Base-by-base conservation (phyloP, 306 rosid genomes). In the Vigna nakashimae region DNA sequence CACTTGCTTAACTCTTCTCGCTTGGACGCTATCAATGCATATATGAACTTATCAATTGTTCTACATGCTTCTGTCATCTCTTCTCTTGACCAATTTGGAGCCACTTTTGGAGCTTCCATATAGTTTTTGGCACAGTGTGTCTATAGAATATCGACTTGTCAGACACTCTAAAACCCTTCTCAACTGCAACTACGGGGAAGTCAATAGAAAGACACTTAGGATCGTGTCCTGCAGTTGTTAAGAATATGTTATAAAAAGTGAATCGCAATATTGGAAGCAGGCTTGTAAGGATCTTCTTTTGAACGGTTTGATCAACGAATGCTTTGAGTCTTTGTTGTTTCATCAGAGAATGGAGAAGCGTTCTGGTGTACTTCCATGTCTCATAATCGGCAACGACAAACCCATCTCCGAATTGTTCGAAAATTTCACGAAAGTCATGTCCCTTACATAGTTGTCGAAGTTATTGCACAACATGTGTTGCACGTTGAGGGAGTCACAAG, bases 101-200 rank as follows among this genome's bases (percentile, higher is more conserved):
- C 78, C 84, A 78, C 22, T 62, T 79, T 13, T 84, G 83, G 0
- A 88, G 17, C 42, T 85, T 87, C 94, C 94, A 88, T 4, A 82
- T 9, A 16, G 0, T 7, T 1, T 11, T 48, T 0, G 88, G 89
- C 22, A 81, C n/a, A 0, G 49, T 7, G 17, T 86, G 90, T 26
- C 88, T 63, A 24, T 58, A 73, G 48, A 88, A 64, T 11, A 84
- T 18, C 2, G 36, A 48, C 48, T 84, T 80, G 36, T 84, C 88
- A 0, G 34, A 15, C 4, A 69, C 79, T 12, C 82, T 79, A 30
- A 84, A 86, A 26, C 88, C 92, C 15, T 67, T 82, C 10, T 81
- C 80, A 2, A 17, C 14, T 0, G 48, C 79, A 48, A 88, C 80
- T 14, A 69, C 20, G 0, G 92, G 84, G 20, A 82, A 80, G 2